A percentile compares a stretch with the other conserved stretches of the same genome.
Evolutionary conservation across 2,329 filamentous ascomycete species (phyloP).

Genomic region (Talaromyces sp.): DNA sequence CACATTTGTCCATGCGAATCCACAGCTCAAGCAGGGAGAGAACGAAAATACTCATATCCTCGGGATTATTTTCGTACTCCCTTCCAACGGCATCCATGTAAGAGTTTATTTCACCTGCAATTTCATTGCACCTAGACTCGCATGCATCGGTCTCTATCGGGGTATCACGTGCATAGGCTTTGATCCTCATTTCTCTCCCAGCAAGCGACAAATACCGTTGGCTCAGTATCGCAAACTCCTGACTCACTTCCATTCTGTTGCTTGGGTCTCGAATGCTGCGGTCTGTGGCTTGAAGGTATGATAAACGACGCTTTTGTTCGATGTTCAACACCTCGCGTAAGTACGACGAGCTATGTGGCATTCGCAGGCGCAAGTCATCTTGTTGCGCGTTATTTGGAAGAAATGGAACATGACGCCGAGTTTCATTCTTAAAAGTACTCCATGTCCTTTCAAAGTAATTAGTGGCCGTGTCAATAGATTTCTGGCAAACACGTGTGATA

Average conservation of each 20-base stretch:
- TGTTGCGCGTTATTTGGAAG: not conserved
- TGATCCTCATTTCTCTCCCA: not conserved
- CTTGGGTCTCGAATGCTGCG: not conserved
- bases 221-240: not conserved
- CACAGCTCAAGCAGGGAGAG: slow-evolving; percentile 55
- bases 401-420: slow-evolving; percentile 20
- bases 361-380: not conserved
- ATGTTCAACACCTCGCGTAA: not conserved
- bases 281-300: not conserved
- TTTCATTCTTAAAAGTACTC: slow-evolving; percentile 34
- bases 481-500: not conserved
- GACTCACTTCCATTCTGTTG: not conserved
- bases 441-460: slow-evolving; percentile 23
- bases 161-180: not conserved
- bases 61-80: slow-evolving; percentile 41
- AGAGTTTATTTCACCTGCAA: slow-evolving; percentile 28
- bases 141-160: not conserved
- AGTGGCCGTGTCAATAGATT: not conserved
- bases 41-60: slow-evolving; percentile 49
- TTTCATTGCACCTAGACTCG: slow-evolving; percentile 19
- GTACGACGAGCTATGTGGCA: not conserved
- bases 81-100: slow-evolving; percentile 31
- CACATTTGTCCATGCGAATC: slow-evolving; percentile 51
- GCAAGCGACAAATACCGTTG: not conserved
- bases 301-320: not conserved